A percentile compares a stretch with the other conserved stretches of the same genome.
These are phyloP conservation scores for Solanum pinnatisectum DNA, from an alignment of 257 asterid species.

Conservation along the genomic window DNA sequence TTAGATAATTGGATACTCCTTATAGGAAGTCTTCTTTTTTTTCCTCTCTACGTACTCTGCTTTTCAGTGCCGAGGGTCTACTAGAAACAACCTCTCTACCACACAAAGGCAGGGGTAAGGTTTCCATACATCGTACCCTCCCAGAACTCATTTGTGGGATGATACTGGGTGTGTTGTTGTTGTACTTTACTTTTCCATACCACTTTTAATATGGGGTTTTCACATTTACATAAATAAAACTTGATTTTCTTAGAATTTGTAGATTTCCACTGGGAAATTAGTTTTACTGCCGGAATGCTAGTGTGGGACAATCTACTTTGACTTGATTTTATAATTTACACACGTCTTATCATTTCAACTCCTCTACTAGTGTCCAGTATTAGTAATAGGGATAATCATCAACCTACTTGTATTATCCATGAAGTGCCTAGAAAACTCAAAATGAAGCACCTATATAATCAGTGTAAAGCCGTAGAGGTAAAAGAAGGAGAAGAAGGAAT, in stretches of 20 bases:
- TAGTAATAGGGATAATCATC: not conserved
- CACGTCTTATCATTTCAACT: not conserved
- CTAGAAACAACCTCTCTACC: not conserved
- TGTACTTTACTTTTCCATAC: not conserved
- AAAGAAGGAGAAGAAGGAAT: not conserved
- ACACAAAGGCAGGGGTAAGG: not conserved
- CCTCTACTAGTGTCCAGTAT: not conserved
- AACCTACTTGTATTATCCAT: not conserved
- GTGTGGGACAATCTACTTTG: not conserved
- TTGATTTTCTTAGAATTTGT: not conserved
- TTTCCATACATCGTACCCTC: not conserved
- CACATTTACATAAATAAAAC: not conserved
- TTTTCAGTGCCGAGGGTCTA: not conserved
- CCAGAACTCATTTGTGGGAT: not conserved
- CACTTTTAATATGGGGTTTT: not conserved
- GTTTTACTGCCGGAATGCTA: not conserved
- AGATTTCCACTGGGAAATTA: not conserved
- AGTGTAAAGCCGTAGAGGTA: not conserved
- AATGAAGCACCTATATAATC: not conserved
- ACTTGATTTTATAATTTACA: not conserved
- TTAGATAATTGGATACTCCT: not conserved
- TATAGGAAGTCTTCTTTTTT: not conserved
- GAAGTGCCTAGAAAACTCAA: not conserved
- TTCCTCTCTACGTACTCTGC: not conserved
- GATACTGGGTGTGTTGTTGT: not conserved